Base-by-base conservation (phyloP, 2,329 filamentous ascomycete genomes). In the Pestalotiopsis sp. region DNA sequence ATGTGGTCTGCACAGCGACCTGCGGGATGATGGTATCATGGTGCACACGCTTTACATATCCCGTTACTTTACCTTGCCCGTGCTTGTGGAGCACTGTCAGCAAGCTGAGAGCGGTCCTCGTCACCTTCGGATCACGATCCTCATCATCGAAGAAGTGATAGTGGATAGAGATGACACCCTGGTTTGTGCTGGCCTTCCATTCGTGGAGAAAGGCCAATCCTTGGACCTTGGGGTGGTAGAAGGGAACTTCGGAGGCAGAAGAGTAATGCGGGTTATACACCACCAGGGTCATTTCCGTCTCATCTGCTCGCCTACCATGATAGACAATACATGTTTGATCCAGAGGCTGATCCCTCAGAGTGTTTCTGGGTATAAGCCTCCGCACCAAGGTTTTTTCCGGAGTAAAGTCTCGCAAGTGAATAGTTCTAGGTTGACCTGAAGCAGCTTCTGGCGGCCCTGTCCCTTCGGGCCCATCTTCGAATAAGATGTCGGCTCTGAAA, bases 261-360 rank as follows among this genome's bases (percentile, higher is more conserved):
- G 85, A 78, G 9, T 89, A 85, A 79, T 97, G 94, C 7, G 95
- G 94, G 5, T 92, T 84, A 77, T 97, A 97, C 41, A 97, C 79
- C 17, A 97, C 88, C 66, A 95, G 80, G 39, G 85, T 87, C 38
- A 81, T 80, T 67, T 77, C 73, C 31, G 76, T 75, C 23, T 80
- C 75, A 56, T 70, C 71, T 49, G 73, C 69, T 17, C 75, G 74
- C 5, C 78, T 76, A 66, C 69, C 75, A 72, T 75, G 75, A 78
- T 93, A 93, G 71, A 95, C 87, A 67, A 93, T 86, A 78, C 94
- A 97, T 2, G 94, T 97, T 80, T 98, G 95, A 68, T 94, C 87
- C 71, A 98, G 80, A 1, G 91, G 85, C 23, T 84, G 82, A 79
- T 98, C 95, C 31, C 95, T 83, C 67, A 90, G 86, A 2, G 90